phyloP scores from a whole-genome alignment of 768 basidiomycete species.

The Rhodotorula paludigena region DNA sequence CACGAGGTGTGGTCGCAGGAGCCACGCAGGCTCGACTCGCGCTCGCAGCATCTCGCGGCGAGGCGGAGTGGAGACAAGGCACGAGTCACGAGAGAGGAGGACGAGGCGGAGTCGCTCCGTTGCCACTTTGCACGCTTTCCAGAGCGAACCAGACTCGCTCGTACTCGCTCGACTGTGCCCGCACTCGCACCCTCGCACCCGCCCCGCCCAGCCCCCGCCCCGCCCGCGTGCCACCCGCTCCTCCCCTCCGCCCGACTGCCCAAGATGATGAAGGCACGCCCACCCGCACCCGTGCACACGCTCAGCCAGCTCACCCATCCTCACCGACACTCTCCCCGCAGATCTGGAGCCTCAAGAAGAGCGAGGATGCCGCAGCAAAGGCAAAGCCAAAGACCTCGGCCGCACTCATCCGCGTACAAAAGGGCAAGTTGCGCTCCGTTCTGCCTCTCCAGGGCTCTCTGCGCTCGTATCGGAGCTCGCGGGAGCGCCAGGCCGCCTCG shows the following conservation, averaged over 20 bases:
- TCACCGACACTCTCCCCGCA: slow-evolving; percentile 44
- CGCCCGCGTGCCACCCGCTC: neutral
- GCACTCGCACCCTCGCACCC: neutral
- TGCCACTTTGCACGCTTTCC: too few relatives aligned
- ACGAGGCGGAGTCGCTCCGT: too few relatives aligned
- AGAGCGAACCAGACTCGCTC: too few relatives aligned
- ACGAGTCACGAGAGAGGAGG: too few relatives aligned
- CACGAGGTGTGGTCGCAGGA: too few relatives aligned
- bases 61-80: too few relatives aligned
- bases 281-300: too few relatives aligned
- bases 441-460: neutral
- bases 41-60: too few relatives aligned
- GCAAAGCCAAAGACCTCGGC: slow-evolving; percentile 98
- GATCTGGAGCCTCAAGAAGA: slow-evolving; percentile 99
- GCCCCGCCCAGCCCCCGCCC: neutral
- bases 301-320: neutral
- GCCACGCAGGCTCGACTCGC: too few relatives aligned
- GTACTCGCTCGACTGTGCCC: too few relatives aligned
- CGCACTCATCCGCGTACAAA: slow-evolving; percentile 98
- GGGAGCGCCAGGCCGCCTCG: too few relatives aligned
- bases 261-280: slow-evolving; percentile 33
- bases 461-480: too few relatives aligned
- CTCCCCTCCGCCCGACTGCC: neutral
- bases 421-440: slow-evolving; percentile 78
- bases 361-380: slow-evolving; percentile 93